Conservation (phyloP, 257 asterid genomes). For the Solanum commersonii region DNA sequence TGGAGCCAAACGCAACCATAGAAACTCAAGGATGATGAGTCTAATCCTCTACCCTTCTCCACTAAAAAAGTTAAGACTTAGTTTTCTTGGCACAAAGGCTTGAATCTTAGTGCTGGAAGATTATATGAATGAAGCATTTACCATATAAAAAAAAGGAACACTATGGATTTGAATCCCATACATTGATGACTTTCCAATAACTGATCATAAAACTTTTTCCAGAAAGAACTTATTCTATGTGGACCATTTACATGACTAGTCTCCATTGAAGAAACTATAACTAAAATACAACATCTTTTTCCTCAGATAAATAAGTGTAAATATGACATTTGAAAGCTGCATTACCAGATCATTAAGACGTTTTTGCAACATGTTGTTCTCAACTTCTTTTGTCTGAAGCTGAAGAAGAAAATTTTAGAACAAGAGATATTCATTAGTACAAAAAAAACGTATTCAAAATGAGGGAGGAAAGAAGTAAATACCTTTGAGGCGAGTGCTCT, state of each 20-base stretch:
- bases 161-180: not conserved
- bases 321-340: not conserved
- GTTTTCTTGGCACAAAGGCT: not conserved
- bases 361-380: conserved; percentile 52
- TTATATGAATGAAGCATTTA: not conserved
- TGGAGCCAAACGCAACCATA: not conserved
- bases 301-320: not conserved
- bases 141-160: not conserved
- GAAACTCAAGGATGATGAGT: not conserved
- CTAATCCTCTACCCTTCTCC: not conserved
- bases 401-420: conserved; percentile 16
- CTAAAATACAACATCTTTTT: not conserved
- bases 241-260: not conserved
- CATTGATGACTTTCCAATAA: not conserved
- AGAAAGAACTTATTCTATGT: not conserved
- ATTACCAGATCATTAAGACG: conserved; percentile 82
- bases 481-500: conserved; percentile 53
- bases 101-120: not conserved
- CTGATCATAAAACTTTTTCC: not conserved
- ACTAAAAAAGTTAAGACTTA: not conserved
- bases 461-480: not conserved
- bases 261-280: not conserved
- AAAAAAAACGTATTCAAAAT: not conserved
- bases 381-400: conserved; percentile 65
- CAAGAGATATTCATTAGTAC: not conserved